phyloP scores from a whole-genome alignment of 169 alveolate genomes.

The Babesia bovis region DNA sequence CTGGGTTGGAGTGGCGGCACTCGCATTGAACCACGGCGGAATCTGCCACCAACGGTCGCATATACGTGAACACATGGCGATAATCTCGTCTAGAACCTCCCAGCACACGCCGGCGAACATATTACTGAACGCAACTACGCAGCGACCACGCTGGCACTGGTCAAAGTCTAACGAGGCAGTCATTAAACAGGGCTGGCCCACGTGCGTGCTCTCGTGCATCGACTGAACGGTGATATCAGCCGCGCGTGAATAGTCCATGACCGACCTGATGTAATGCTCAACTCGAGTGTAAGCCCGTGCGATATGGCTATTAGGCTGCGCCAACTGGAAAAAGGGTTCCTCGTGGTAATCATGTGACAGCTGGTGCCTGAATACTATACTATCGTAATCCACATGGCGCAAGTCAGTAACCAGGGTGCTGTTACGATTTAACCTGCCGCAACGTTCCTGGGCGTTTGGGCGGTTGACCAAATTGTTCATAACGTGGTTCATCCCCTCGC shows the following conservation, averaged over 20 bases:
- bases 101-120: slow-evolving; percentile 42
- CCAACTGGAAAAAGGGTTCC: slow-evolving; percentile 11
- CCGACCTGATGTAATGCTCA: background rate
- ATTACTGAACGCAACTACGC: slow-evolving; percentile 26
- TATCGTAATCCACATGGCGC: slow-evolving; percentile 12
- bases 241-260: slow-evolving; percentile 1
- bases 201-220: background rate
- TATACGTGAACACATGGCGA: background rate
- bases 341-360: slow-evolving; percentile 27
- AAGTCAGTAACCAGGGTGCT: background rate
- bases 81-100: slow-evolving; percentile 50
- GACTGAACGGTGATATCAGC: background rate
- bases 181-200: slow-evolving; percentile 37
- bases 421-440: background rate
- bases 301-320: background rate
- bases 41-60: background rate
- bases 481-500: slow-evolving; percentile 9
- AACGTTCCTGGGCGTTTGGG: background rate
- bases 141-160: slow-evolving; percentile 6
- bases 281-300: slow-evolving; percentile 2
- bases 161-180: slow-evolving; percentile 31
- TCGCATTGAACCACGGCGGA: background rate
- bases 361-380: slow-evolving; percentile 2
- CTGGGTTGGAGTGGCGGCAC: background rate
- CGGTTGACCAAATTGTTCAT: background rate